phyloP scores from a whole-genome alignment of 2,329 filamentous ascomycete genomes.

The Nemania bipapillata region DNA sequence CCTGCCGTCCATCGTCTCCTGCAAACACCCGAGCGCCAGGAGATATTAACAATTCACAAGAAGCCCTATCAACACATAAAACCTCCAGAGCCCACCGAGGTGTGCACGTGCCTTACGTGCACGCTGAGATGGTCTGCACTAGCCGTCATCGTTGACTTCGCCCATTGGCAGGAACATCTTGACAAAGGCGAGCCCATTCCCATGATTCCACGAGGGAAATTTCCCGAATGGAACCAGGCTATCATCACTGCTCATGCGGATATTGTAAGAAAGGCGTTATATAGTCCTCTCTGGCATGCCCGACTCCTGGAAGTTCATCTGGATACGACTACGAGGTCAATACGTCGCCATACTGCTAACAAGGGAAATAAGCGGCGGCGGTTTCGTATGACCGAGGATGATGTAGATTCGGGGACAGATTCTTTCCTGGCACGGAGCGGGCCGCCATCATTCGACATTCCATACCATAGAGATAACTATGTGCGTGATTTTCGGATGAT shows the following conservation, averaged over 20 bases:
- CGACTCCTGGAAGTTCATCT: conserved; percentile 61
- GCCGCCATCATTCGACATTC: conserved; percentile 63
- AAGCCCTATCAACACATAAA: conserved; percentile 65
- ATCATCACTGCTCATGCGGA: conserved; percentile 58
- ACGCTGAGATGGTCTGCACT: conserved; percentile 67
- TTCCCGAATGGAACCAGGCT: conserved; percentile 61
- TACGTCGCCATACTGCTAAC: conserved; percentile 60
- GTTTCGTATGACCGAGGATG: conserved; percentile 59
- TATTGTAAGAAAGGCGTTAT: conserved; percentile 59
- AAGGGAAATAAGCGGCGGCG: conserved; percentile 60
- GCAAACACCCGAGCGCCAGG: conserved; percentile 56
- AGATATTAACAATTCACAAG: conserved; percentile 58
- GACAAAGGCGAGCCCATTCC: conserved; percentile 64
- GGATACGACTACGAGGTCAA: conserved; percentile 58
- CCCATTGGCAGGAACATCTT: conserved; percentile 65
- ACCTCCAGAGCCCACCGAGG: conserved; percentile 56
- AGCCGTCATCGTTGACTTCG: conserved; percentile 65
- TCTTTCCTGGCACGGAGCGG: conserved; percentile 63
- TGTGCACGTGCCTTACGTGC: conserved; percentile 69
- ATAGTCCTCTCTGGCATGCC: conserved; percentile 62
- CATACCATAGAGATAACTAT: conserved; percentile 67
- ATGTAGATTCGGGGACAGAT: conserved; percentile 61
- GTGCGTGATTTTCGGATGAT: conserved; percentile 1
- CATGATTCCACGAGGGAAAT: conserved; percentile 60
- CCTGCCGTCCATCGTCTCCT: conserved; percentile 39